A percentile compares a stretch with the other conserved stretches of the same genome.
These are phyloP conservation scores for Penicillium egyptiacum DNA, from an alignment of 495 filamentous ascomycete species.

Conservation along the genomic window DNA sequence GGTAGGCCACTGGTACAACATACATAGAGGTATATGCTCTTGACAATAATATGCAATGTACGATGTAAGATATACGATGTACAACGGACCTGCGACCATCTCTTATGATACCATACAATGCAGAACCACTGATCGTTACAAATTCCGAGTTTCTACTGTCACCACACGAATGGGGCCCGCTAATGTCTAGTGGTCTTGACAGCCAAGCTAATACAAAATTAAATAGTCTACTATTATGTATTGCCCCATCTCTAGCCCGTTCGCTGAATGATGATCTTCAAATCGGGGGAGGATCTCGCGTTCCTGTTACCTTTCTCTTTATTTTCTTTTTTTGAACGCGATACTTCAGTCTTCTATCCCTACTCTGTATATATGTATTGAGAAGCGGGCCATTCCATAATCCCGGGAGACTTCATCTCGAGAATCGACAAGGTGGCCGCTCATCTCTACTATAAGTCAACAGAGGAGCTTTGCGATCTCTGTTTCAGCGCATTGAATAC, in stretches of 20 bases:
- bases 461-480: background rate
- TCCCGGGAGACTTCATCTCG: background rate
- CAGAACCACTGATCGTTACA: background rate
- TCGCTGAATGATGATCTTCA: slow-evolving; percentile 4
- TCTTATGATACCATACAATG: no score
- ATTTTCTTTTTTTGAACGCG: background rate
- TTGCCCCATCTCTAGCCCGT: background rate
- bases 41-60: no score
- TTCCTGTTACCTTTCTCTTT: background rate
- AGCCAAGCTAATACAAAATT: background rate
- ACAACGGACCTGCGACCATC: no score
- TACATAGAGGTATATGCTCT: no score
- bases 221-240: slow-evolving; percentile 2
- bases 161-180: background rate
- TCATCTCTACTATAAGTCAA: background rate
- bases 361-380: slow-evolving; percentile 3
- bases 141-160: background rate
- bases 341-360: background rate
- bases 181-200: background rate
- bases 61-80: no score
- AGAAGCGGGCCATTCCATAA: slow-evolving; percentile 2
- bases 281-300: background rate
- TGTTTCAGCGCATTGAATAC: background rate
- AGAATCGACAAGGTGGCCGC: background rate
- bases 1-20: no score